Conservation (phyloP, 2,329 filamentous ascomycete genomes). For the Cytospora mali region DNA sequence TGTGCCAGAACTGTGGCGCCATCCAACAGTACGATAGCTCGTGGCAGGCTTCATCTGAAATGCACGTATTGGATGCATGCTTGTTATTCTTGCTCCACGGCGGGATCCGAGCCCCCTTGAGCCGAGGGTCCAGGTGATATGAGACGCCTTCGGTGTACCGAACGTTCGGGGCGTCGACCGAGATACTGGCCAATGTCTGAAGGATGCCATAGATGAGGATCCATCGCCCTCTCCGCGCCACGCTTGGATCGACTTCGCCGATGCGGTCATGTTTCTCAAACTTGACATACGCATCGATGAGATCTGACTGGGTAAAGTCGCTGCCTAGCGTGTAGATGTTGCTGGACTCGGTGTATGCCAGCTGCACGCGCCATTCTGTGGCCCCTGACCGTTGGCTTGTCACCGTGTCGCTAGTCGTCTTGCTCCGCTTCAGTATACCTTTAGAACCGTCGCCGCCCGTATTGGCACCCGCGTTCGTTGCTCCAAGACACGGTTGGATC, state of each 20-base stretch:
- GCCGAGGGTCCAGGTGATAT: constrained; percentile 59
- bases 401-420: constrained; percentile 33
- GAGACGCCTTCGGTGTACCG: constrained; percentile 55
- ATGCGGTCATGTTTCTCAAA: constrained; percentile 59
- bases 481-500: constrained; percentile 38
- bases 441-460: background rate
- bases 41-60: constrained; percentile 45
- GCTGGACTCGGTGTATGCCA: constrained; percentile 62
- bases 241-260: constrained; percentile 54
- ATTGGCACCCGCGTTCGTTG: constrained; percentile 1
- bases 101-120: constrained; percentile 54
- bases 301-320: constrained; percentile 54
- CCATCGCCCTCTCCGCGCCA: constrained; percentile 62
- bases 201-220: constrained; percentile 62
- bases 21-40: constrained; percentile 58
- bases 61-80: constrained; percentile 28
- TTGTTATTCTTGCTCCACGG: constrained; percentile 51
- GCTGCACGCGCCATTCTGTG: constrained; percentile 53
- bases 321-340: constrained; percentile 60
- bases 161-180: constrained; percentile 58
- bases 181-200: constrained; percentile 61
- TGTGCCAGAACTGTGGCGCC: constrained; percentile 46
- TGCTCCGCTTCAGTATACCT: constrained; percentile 34
- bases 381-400: constrained; percentile 32
- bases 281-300: constrained; percentile 57